Evolutionary conservation across 345 rosid genomes (phyloP), one percentile per base, ranked within the genome.

Genomic region (Camelina hispida): DNA sequence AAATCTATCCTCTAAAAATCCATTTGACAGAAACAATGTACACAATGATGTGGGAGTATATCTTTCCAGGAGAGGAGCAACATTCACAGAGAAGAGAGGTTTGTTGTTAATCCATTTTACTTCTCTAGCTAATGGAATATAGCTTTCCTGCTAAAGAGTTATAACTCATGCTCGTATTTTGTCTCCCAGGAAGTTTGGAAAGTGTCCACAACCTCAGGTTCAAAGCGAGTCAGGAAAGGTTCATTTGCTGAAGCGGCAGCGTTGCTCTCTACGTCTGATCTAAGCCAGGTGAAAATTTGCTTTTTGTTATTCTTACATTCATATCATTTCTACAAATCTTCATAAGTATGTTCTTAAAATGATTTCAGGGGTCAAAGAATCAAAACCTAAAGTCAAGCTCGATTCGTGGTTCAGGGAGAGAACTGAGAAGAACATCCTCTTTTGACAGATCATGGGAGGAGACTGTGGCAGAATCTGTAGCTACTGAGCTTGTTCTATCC

Each of bases 61-160:
- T 95, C 75, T 95, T 95, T 80, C 97, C 97, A 25, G 96, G 91
- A 82, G 97, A 95, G 77, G 97, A 92, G 68, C 99, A 91, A 80
- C 98, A 95, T 86, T 92, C 97, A 43, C 98, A 87, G 70, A 82
- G 98, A 57, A 88, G 99, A 59, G 96, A 92, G 97, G 99, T 92
- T 75, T 40, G 77, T 70, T 51, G 7, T 35, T 62, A 22, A 16
- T 50, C 34, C 55, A n/a, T 44, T 22, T 66, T 2, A 30, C 46
- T 47, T 44, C n/a, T 40, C 20, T 20, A 67, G 23, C 6, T 37
- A 60, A 15, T 61, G 25, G 6, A 10, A 17, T 51, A 20, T 32
- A 52, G 75, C 22, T 18, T 30, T 11, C 13, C 9, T 54, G n/a
- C 65, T 10, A 42, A 60, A 48, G 16, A 46, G 7, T 18, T 35